Conservation (phyloP, 345 rosid species). For the Rubroshorea leprosula region DNA sequence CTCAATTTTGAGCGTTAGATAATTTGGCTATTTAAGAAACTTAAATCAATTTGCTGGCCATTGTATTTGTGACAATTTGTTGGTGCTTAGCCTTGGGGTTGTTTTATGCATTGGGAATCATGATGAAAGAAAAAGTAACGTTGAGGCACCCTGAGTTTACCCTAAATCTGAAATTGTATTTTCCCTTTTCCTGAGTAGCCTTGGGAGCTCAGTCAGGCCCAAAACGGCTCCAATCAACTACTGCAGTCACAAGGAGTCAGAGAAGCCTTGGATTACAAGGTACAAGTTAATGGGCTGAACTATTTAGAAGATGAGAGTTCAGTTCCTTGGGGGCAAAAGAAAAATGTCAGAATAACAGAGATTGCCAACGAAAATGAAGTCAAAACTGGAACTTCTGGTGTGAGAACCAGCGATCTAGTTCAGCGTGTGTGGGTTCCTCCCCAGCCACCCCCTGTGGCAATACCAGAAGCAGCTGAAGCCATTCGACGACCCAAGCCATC, state of each 20-base stretch:
- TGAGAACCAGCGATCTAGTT: constrained; percentile 39
- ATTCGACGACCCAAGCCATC: constrained; percentile 69
- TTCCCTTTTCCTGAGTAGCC: constrained; percentile 41
- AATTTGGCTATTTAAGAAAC: not conserved
- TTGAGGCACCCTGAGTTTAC: not conserved
- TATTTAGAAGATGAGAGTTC: constrained; percentile 34
- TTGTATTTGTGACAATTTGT: not conserved
- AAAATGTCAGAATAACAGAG: constrained; percentile 55
- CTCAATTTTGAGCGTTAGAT: too few species aligned
- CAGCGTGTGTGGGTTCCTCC: constrained; percentile 92
- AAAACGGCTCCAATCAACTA: constrained; percentile 25
- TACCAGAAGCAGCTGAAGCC: constrained; percentile 95
- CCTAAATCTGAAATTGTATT: constrained; percentile 4
- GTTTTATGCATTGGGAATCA: too few species aligned
- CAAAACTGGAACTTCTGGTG: constrained; percentile 29
- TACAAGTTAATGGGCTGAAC: constrained; percentile 34
- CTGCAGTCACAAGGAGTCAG: constrained; percentile 26
- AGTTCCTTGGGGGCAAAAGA: constrained; percentile 73
- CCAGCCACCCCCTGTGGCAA: constrained; percentile 85
- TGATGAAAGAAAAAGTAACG: not conserved
- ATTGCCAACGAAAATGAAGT: constrained; percentile 50
- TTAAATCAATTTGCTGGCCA: not conserved
- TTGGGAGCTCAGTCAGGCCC: constrained; percentile 60
- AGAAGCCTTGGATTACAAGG: constrained; percentile 35
- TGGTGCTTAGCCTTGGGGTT: not conserved